Evolutionary conservation across 208 protist species (phyloP), one percentile per base, ranked within the genome.

Genomic region (Leishmania arabica): DNA sequence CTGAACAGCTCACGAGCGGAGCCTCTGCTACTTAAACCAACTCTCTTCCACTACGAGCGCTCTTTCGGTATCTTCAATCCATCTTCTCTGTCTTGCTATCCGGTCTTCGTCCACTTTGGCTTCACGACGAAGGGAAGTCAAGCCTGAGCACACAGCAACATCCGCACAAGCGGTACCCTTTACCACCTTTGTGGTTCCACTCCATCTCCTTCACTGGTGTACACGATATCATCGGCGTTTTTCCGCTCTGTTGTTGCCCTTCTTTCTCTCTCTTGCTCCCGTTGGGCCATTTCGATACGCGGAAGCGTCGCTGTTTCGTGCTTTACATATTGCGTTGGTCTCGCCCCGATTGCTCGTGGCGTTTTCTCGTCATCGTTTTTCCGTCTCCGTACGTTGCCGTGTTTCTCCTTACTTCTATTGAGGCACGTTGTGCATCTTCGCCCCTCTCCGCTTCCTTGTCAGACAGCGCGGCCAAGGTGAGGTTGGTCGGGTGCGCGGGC

Each of bases 131-230:
- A 73, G 51, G 45, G 21, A 73, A 53, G 24, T 31, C 37, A 34
- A 73, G 69, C 27, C 13, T 40, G 37, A 37, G 27, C 69, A 8
- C 69, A 31, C 11, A 34, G 27, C 21, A 47, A 19, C 45, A 51
- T 34, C n/a, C 45, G 27, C 45, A n/a, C 27, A 73, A 17, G 42
- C n/a, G 13, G 11, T 6, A 73, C 11, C 42, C 21, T 73, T 73
- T 17, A 51, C 69, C 69, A 47, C 34, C 8, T 65, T 76, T 40
- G 75, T 82, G 51, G 42, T 58, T 49, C 40, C 77, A 27, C 65
- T 64, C 58, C n/a, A 42, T 81, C 77, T 49, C 80, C 34, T 40
- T 77, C 19, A 53, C 21, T 37, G 65, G 11, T 66, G 62, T 40
- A 40, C 69, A 11, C 34, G 37, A 11, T 37, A 54, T 6, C 0